Evolutionary conservation across 441 rosid species (phyloP).

Genomic region (Metrosideros polymorpha): DNA sequence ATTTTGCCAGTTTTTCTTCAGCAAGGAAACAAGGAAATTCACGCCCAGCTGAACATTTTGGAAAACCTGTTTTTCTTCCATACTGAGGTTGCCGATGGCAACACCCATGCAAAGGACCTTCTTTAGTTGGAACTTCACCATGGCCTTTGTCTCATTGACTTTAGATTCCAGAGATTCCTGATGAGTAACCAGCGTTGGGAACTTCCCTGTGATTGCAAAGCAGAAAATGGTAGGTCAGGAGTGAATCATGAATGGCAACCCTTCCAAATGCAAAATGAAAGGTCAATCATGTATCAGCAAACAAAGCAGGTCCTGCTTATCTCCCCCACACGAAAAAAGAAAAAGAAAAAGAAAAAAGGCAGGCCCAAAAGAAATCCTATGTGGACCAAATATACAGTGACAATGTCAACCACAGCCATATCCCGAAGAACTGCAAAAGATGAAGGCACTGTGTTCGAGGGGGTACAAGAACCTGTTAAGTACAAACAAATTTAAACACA

Average conservation of each 20-base stretch:
- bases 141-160: conserved; percentile 91
- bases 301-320: background rate
- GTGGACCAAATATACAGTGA: background rate
- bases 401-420: background rate
- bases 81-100: conserved; percentile 69
- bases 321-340: background rate
- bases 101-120: conserved; percentile 99
- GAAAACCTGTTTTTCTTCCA: conserved; percentile 95
- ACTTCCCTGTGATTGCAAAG: conserved; percentile 54
- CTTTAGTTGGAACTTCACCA: conserved; percentile 83
- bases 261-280: background rate
- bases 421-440: background rate
- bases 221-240: background rate
- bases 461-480: too few species aligned
- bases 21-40: conserved; percentile 79
- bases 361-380: background rate
- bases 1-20: conserved; percentile 99
- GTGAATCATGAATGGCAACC: background rate
- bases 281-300: background rate
- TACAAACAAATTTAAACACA: background rate
- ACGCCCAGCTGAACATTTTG: conserved; percentile 93
- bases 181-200: conserved; percentile 88
- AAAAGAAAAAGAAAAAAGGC: background rate
- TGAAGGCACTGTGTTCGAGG: background rate
- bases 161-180: conserved; percentile 87